A percentile compares a stretch with the other conserved stretches of the same genome.
Conservation (phyloP, 257 asterid species). For the Petunia axillaris region DNA sequence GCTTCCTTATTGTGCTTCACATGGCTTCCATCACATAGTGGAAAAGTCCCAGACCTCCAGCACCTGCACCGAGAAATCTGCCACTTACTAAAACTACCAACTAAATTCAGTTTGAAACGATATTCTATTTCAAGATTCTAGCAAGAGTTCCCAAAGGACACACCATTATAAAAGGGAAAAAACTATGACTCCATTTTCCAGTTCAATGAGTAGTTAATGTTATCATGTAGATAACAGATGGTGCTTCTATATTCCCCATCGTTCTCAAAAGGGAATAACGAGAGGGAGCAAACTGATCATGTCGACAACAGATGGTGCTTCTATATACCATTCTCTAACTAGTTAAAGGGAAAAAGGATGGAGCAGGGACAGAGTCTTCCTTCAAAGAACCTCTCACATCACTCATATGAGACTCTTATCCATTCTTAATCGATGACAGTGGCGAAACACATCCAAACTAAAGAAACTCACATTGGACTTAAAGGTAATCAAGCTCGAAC, state of each 20-base stretch:
- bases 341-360: too few relatives aligned
- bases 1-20: constrained; percentile 90
- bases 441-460: background rate
- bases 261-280: background rate
- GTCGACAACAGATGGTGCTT: too few relatives aligned
- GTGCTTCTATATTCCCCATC: background rate
- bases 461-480: background rate
- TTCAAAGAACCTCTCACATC: background rate
- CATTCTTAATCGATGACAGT: background rate
- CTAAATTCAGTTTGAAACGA: background rate
- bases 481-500: background rate
- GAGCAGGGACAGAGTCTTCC: background rate
- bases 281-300: background rate
- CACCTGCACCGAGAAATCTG: constrained; percentile 55
- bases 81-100: background rate
- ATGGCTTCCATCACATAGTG: constrained; percentile 87
- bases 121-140: background rate
- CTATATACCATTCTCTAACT: too few relatives aligned
- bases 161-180: background rate
- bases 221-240: background rate
- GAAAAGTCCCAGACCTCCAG: constrained; percentile 94
- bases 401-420: background rate
- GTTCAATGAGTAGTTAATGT: background rate
- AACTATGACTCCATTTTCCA: background rate
- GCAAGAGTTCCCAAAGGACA: background rate